Evolutionary conservation across 75 land plant species (phyloP).

Genomic region (Cunninghamia lanceolata): DNA sequence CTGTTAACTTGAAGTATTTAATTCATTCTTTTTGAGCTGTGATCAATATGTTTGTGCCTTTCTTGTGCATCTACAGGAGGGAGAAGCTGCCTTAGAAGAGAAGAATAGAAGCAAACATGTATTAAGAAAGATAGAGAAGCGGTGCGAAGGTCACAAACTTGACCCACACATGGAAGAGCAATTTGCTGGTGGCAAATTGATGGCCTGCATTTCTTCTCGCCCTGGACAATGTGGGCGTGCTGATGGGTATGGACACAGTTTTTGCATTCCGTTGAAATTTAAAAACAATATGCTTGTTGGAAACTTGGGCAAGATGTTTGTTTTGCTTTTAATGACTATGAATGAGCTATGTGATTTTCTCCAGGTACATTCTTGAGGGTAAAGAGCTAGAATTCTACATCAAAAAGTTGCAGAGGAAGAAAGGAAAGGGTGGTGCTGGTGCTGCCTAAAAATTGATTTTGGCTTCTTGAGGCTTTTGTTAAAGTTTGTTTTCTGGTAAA

Average conservation of each 20-base stretch:
- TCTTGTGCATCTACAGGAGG: constrained; percentile 18
- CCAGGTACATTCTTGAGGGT: constrained; percentile 66
- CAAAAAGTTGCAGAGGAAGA: constrained; percentile 67
- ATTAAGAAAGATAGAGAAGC: constrained; percentile 52
- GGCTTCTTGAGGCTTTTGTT: neutral
- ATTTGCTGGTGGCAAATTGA: constrained; percentile 53
- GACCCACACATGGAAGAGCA: constrained; percentile 81
- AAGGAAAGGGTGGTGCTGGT: constrained; percentile 68
- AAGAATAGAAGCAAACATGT: constrained; percentile 64
- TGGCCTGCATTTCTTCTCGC: constrained; percentile 65
- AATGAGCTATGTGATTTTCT: neutral
- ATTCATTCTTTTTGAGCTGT: neutral
- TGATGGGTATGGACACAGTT: constrained; percentile 50
- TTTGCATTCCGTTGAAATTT: neutral
- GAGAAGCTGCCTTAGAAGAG: constrained; percentile 49
- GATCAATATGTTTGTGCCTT: neutral
- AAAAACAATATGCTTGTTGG: neutral
- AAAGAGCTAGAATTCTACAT: constrained; percentile 75
- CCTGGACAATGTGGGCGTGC: constrained; percentile 82
- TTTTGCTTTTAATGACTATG: neutral
- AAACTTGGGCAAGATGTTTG: neutral
- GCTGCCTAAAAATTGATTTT: constrained; percentile 17
- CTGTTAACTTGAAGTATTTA: neutral
- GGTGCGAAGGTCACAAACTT: constrained; percentile 52
- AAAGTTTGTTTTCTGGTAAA: neutral